Evolutionary conservation across 192 early-diverging fungal genomes (phyloP).

Genomic region (Rhizophagus prolifer): DNA sequence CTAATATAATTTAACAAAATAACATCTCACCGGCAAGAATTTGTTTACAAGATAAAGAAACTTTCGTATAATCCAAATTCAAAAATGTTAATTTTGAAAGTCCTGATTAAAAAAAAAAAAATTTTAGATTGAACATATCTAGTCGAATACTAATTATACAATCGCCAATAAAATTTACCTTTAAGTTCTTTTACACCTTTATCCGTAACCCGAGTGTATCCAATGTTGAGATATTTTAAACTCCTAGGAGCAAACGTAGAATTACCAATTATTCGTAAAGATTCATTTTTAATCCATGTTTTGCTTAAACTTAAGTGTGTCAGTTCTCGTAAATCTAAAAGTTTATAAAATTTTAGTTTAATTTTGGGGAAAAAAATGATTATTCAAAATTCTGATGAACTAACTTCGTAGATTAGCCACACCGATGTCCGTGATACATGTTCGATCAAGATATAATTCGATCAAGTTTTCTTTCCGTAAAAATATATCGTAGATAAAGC

Average conservation of each 20-base stretch:
- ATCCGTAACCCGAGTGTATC: conserved; percentile 1
- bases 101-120: background rate
- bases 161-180: background rate
- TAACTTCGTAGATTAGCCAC: background rate
- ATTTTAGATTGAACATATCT: background rate
- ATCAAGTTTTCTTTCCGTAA: background rate
- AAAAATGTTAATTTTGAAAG: background rate
- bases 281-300: background rate
- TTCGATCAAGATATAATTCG: conserved; percentile 12
- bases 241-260: background rate
- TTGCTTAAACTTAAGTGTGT: background rate
- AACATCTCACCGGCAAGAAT: background rate
- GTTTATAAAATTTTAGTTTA: background rate
- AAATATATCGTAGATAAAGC: background rate
- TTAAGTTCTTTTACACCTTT: conserved; percentile 3
- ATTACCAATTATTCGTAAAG: background rate
- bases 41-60: background rate
- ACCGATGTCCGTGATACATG: background rate
- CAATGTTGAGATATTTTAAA: conserved; percentile 1
- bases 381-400: background rate
- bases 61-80: background rate
- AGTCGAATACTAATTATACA: background rate
- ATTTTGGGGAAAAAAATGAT: background rate
- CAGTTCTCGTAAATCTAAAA: background rate
- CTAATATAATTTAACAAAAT: background rate